Base-by-base conservation (phyloP, 2,329 filamentous ascomycete species). In the Diaporthe citriasiana region DNA sequence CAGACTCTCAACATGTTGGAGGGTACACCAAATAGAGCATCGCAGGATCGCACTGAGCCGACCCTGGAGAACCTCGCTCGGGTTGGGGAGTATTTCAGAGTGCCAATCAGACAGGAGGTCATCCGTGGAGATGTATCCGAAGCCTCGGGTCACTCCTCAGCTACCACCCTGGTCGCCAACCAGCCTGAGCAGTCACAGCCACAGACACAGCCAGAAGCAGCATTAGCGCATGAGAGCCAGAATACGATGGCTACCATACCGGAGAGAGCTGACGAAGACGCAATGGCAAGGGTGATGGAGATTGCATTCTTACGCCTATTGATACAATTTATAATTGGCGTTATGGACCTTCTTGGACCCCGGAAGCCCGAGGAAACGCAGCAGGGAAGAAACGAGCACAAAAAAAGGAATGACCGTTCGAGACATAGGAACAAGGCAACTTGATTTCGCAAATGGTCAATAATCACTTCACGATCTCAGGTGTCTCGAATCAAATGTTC, bases 51-150 rank as follows among this genome's bases (percentile, higher is more conserved):
- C 27, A 65, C 60, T 35, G 42, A 8, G 17, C 42, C 60, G 22
- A 65, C 60, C 19, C 30, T 65, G 7, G 60, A 65, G 60, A 65
- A 65, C 42, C 60, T 65, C 19, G 60, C 60, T 50, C 60, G 60
- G 10, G 42, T 50, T 19, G 42, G 27, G 17, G 60, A 65, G 40
- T 65, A 50, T 50, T 65, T 65, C 60, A 65, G 27, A 35, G 27
- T 12, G 22, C 42, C 60, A 35, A 25, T 65, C 17, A 47, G 60
- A 25, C 42, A 50, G 9, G 42, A 65, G 19, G 27, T 4, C 27
- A 50, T 50, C 27, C 42, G 42, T 6, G 42, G 60, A 7, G 60
- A 65, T 22, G 15, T 50, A 10, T 65, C 60, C 19, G 60, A 65
- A 30, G 60, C 42, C 15, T 65, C 60, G 25, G 60, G 42, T 25